Base-by-base conservation (phyloP, 2,329 filamentous ascomycete species). In the Incumbomyces lentus region DNA sequence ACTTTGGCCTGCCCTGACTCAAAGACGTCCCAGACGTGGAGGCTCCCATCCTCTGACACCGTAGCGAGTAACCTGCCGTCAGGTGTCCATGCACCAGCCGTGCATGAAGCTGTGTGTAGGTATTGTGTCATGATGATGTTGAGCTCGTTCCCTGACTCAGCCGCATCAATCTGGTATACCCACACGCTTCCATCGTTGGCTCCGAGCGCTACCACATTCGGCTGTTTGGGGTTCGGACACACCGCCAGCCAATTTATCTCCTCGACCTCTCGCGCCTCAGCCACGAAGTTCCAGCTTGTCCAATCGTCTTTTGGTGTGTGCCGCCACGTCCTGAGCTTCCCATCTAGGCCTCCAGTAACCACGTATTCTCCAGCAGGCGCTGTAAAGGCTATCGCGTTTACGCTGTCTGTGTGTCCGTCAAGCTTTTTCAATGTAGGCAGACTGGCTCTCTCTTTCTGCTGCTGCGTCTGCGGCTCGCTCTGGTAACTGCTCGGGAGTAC, bases 11-110 rank as follows among this genome's bases (percentile, higher is more conserved):
- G 78, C 18, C 75, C 71, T 4, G 72, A 69, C 2, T 72, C 71
- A 68, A 88, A 95, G 12, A 89, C 83, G 60, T 96, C 92, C 79
- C 87, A 95, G 18, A 95, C 89, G 63, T 89, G 90, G 49, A 98
- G 74, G 56, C 82, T 89, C 48, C 80, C 77, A 64, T 96, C 90
- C 62, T 96, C 90, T 36, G 82, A 82, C 3, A 96, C 86, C 0
- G 89, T 95, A 6, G 85, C 86, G 1, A 98, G 75, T 13, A 96
- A 70, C 26, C 80, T 80, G 43, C 92, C 92, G 62, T 95, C 89
- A 3, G 86, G 76, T 0, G 86, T 86, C 89, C 92, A 98, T 1
- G 84, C 74, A 49, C 92, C 92, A 6, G 89, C 90, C 1, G 92
- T 96, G 68, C 85, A 93, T 22, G 85, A 70, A 14, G 69, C 83